Percentiles rank a stretch among this genome's conserved stretches.
These are phyloP conservation scores for Aspergillus biplanus DNA, from an alignment of 495 filamentous ascomycete genomes.

Conservation along the genomic window DNA sequence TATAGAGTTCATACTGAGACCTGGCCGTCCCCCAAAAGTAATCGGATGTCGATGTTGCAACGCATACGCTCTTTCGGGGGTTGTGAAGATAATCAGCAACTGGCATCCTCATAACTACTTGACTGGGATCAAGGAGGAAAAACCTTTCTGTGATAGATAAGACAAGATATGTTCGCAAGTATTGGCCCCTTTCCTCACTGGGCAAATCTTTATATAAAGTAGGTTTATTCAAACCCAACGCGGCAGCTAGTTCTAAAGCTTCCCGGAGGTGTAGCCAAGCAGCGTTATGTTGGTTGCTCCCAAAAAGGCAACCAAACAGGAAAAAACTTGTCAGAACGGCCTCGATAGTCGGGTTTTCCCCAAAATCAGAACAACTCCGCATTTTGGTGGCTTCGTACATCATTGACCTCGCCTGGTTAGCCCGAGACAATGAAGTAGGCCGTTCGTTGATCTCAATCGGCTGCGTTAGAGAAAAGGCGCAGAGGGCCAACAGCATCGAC, in stretches of 20 bases:
- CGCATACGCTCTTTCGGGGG: slow-evolving; percentile 64
- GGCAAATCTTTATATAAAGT: slow-evolving; percentile 50
- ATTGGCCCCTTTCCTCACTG: slow-evolving; percentile 48
- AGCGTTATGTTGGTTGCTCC: slow-evolving; percentile 60
- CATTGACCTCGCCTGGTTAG: slow-evolving; percentile 59
- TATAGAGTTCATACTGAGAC: slow-evolving; percentile 41
- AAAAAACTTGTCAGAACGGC: slow-evolving; percentile 79
- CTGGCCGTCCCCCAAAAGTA: slow-evolving; percentile 42
- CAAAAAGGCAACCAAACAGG: slow-evolving; percentile 75
- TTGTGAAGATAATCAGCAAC: neutral
- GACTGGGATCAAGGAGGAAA: neutral
- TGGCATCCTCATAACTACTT: neutral
- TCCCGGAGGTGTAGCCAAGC: slow-evolving; percentile 66
- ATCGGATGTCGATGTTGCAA: slow-evolving; percentile 59
- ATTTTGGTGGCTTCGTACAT: slow-evolving; percentile 79
- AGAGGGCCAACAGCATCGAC: slow-evolving; percentile 70
- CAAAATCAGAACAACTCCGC: slow-evolving; percentile 74
- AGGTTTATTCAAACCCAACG: slow-evolving; percentile 62
- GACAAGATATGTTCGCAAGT: slow-evolving; percentile 56
- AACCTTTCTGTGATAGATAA: slow-evolving; percentile 63
- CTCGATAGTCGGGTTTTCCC: slow-evolving; percentile 70
- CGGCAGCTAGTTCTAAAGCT: slow-evolving; percentile 59
- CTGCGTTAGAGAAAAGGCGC: slow-evolving; percentile 84
- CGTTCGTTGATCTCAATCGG: slow-evolving; percentile 63
- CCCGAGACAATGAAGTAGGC: slow-evolving; percentile 46